These are phyloP conservation scores for Pleurotus eryngii DNA, from an alignment of 768 basidiomycete genomes.

Conservation along the genomic window DNA sequence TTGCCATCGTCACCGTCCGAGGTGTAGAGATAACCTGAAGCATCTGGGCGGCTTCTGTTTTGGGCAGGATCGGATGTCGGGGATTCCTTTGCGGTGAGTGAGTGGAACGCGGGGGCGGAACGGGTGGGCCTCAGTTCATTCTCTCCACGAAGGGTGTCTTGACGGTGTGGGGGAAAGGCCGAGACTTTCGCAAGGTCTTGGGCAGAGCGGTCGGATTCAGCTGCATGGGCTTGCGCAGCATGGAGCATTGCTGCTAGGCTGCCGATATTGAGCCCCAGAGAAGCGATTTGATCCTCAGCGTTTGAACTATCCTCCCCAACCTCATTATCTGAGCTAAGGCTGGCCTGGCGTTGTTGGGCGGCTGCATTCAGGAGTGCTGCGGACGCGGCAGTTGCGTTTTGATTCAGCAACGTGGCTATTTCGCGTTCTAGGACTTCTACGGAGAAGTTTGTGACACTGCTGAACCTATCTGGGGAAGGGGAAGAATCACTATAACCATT, in stretches of 20 bases:
- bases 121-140: slow-evolving; percentile 57
- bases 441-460: slow-evolving; percentile 46
- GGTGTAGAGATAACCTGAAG: slow-evolving; percentile 54
- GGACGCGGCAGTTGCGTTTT: slow-evolving; percentile 70
- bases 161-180: slow-evolving; percentile 40
- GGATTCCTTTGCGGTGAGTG: slow-evolving; percentile 58
- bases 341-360: slow-evolving; percentile 61
- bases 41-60: slow-evolving; percentile 39
- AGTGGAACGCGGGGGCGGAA: slow-evolving; percentile 76
- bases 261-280: slow-evolving; percentile 55
- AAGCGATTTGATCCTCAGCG: slow-evolving; percentile 29
- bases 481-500: slow-evolving; percentile 33
- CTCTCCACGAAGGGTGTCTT: slow-evolving; percentile 35
- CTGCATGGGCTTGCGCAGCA: slow-evolving; percentile 65
- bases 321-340: slow-evolving; percentile 25
- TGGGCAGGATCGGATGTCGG: slow-evolving; percentile 25
- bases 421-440: slow-evolving; percentile 78
- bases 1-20: slow-evolving; percentile 29
- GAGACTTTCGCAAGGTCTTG: slow-evolving; percentile 44
- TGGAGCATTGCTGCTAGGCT: slow-evolving; percentile 78
- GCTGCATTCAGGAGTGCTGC: slow-evolving; percentile 63
- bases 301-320: slow-evolving; percentile 19
- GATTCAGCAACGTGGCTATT: slow-evolving; percentile 69
- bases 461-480: slow-evolving; percentile 33
- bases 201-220: slow-evolving; percentile 42